These are phyloP conservation scores for Pulveroboletus sp. DNA, from an alignment of 768 basidiomycete genomes.

Conservation along the genomic window DNA sequence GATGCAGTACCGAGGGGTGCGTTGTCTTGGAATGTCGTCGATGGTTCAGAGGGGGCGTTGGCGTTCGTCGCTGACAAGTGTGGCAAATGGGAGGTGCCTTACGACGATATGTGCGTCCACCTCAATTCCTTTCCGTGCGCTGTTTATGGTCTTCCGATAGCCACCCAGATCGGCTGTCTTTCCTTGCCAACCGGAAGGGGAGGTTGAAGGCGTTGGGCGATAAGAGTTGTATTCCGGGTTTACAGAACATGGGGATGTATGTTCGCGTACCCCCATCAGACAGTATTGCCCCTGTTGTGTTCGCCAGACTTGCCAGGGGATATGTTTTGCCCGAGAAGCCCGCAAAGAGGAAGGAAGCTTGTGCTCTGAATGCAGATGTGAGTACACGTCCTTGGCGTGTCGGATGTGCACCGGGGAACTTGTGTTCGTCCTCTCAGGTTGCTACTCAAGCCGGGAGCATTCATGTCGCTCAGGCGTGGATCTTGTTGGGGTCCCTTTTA, in stretches of 20 bases:
- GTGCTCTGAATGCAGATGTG: slow-evolving; percentile 58
- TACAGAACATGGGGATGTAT: slow-evolving; percentile 58
- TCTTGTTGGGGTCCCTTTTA: slow-evolving; percentile 55
- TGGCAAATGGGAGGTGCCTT: slow-evolving; percentile 60
- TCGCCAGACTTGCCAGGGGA: slow-evolving; percentile 56
- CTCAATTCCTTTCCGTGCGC: neutral
- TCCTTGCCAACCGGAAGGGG: slow-evolving; percentile 27
- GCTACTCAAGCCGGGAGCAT: slow-evolving; percentile 56
- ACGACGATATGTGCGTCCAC: slow-evolving; percentile 69
- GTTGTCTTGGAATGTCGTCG: slow-evolving; percentile 53
- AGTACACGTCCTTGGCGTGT: slow-evolving; percentile 2
- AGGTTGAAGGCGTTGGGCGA: slow-evolving; percentile 60
- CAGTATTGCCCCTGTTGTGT: slow-evolving; percentile 34
- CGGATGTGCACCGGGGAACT: neutral
- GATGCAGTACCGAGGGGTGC: slow-evolving; percentile 63
- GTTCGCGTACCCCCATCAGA: slow-evolving; percentile 10
- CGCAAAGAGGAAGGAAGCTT: slow-evolving; percentile 42
- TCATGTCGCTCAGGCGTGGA: slow-evolving; percentile 62
- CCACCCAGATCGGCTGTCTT: slow-evolving; percentile 29
- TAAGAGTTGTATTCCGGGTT: slow-evolving; percentile 40
- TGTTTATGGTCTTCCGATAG: slow-evolving; percentile 25
- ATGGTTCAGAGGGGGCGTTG: slow-evolving; percentile 45
- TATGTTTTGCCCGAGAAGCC: slow-evolving; percentile 45
- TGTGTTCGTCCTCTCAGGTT: slow-evolving; percentile 31
- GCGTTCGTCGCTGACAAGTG: slow-evolving; percentile 61